These are phyloP conservation scores for Ceratocystis huliohia DNA, from an alignment of 2,329 filamentous ascomycete species.

Conservation along the genomic window DNA sequence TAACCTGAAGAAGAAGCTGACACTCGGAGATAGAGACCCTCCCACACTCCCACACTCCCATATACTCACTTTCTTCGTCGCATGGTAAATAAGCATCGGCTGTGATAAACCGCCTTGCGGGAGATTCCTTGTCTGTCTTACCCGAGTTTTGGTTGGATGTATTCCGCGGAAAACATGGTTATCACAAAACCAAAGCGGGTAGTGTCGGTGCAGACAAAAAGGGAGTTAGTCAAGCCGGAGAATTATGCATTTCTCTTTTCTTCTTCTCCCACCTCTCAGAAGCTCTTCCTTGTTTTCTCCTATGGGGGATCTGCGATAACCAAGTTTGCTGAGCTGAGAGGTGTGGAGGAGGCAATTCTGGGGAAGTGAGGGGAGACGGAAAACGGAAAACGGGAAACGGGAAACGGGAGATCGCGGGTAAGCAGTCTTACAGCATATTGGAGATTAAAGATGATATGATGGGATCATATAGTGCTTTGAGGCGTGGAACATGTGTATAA, in stretches of 20 bases:
- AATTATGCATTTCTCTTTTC: not conserved
- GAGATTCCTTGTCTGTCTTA: too few relatives aligned
- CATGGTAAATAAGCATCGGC: too few relatives aligned
- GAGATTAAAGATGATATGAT: not conserved
- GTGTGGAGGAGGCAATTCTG: not conserved
- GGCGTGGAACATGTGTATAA: not conserved
- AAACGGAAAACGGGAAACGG: too few relatives aligned
- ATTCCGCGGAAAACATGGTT: not conserved
- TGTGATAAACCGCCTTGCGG: too few relatives aligned
- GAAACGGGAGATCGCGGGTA: not conserved
- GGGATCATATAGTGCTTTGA: not conserved
- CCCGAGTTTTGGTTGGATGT: too few relatives aligned
- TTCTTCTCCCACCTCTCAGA: not conserved
- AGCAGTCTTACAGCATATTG: not conserved
- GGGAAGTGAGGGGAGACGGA: not conserved
- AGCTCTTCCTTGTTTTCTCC: not conserved
- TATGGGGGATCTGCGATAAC: not conserved
- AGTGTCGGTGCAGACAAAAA: not conserved
- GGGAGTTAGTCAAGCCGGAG: not conserved
- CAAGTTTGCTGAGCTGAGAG: not conserved
- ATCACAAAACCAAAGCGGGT: not conserved
- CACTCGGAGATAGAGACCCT: too few relatives aligned
- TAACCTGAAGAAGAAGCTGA: too few relatives aligned
- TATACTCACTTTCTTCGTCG: too few relatives aligned
- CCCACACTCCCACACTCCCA: too few relatives aligned